Base-by-base conservation (phyloP, 768 basidiomycete species). In the Mycena metata region DNA sequence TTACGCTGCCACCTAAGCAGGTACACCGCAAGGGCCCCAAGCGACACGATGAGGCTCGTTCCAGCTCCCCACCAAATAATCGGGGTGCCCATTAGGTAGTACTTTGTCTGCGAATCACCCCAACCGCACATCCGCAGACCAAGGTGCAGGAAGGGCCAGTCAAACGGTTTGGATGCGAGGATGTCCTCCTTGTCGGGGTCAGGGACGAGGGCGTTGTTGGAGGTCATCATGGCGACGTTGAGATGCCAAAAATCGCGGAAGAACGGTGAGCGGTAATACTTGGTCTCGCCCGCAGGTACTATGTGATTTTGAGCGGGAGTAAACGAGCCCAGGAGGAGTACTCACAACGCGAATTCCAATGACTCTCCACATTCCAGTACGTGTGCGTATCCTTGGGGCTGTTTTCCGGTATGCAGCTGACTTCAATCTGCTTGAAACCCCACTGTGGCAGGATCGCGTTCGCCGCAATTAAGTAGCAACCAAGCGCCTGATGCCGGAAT, bases 211-310 rank as follows among this genome's bases (percentile, higher is more conserved):
- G 98, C 97, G 76, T 99, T 99, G 83, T 99, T 99, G 6, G 98
- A 98, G 0, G 97, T 98, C 95, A 96, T 96, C 98, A 99, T 99
- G 10, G 96, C 98, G 26, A 99, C 95, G 76, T 99, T 99, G 64
- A 99, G 88, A 78, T 99, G 97, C 91, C 95, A 96, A 80, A 99
- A 99, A 81, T 99, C 97, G 58, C 93, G 91, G 51, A 97, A 81
- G 87, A 99, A 99, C 0, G 97, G 92, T 2, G 97, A 97, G 43
- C 82, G 85, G 82, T 97, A 98, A 64, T 90, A 88, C 75, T 94
- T 96, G 67, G 87, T 86, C 45, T 97, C 85, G 2, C 94, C 97
- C 5, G 88, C 74, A 13, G 96, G 95, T 12, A 99, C 95, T 98
- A 74, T 62, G n/a, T 23, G 11, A 39, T 39, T 39, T 39, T 24